Evolutionary conservation across 345 rosid species (phyloP), one percentile per base, ranked within the genome.

Genomic region (Gossypium herbaceum): DNA sequence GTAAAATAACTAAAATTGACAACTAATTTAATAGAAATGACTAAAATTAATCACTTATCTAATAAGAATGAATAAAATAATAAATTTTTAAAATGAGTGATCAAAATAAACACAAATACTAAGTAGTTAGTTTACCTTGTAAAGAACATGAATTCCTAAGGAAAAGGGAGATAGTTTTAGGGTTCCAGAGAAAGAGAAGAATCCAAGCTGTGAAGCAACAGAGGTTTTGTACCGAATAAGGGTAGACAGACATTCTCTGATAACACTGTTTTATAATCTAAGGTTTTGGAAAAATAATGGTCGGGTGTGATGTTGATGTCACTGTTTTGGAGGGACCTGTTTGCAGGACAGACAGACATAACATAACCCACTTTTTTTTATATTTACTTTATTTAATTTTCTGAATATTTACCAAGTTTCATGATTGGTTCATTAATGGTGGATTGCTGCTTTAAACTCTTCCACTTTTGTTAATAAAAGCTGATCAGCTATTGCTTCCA

Each of bases 351-450:
- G 17, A 43, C 44, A 52, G 9, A 34, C 41, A 34, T 34, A 34
- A 34, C 41, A 34, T 5, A 52, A 52, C 44, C 19, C n/a, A 60
- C 64, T 55, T 34, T 64, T 24, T 12, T 60, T 24, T 13, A 0
- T 12, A 9, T 56, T 45, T 10, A 45, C 27, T 72, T 48, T 11
- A 12, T 51, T 51, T 51, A 4, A 68, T 75, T 67, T 71, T 50
- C 15, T 29, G 76, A 48, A 48, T 51, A 9, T 34, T n/a, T 15
- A 43, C 70, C 73, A 63, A 45, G 57, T 4, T 54, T 34, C 79
- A 85, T 83, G 82, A 81, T 85, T 81, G 83, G 79, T 70, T 78
- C 88, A 81, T 85, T 76, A 85, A 72, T 81, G 88, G 72, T 24
- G 44, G 73, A 73, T 73, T 25, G 73, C 79, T 75, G 63, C 82